Conservation (phyloP, 805 yeast species). For the Saturnispora serradocipensis region DNA sequence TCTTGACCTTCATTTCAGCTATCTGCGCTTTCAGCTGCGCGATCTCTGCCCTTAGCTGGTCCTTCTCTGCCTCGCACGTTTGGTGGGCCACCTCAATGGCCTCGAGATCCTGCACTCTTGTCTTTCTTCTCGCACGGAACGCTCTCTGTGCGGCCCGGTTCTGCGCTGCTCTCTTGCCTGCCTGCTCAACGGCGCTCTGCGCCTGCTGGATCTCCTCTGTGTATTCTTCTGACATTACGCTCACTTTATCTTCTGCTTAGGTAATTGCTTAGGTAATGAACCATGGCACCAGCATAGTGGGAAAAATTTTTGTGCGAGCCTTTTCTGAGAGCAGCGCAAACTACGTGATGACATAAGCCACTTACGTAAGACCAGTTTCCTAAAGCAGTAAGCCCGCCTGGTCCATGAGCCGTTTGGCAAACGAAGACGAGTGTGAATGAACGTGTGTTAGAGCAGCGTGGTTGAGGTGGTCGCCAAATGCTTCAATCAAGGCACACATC, state of each 20-base stretch:
- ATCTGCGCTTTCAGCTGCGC: constrained; percentile 64
- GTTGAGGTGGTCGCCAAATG: not conserved
- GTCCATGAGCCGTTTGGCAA: not conserved
- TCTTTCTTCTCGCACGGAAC: constrained; percentile 76
- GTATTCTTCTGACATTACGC: not conserved
- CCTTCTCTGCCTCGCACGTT: constrained; percentile 54
- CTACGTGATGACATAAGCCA: not conserved
- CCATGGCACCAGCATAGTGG: not conserved
- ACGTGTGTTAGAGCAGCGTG: not conserved
- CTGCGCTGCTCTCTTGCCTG: constrained; percentile 78
- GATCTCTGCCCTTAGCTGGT: constrained; percentile 61
- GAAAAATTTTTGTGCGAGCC: not conserved
- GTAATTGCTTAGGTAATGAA: constrained; percentile 5
- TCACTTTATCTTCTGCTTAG: not conserved
- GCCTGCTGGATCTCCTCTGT: constrained; percentile 4
- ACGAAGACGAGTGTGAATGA: not conserved
- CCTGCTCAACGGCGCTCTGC: constrained; percentile 6
- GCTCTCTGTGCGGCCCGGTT: constrained; percentile 90
- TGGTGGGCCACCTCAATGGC: constrained; percentile 54
- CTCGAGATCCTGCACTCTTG: constrained; percentile 73
- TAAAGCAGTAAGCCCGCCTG: not conserved
- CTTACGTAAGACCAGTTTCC: not conserved
- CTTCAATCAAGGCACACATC: not conserved
- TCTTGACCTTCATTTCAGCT: constrained; percentile 53
- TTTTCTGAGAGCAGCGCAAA: not conserved